phyloP scores from a whole-genome alignment of 1,139 yeast genomes.

The Blastobotrys apis region DNA sequence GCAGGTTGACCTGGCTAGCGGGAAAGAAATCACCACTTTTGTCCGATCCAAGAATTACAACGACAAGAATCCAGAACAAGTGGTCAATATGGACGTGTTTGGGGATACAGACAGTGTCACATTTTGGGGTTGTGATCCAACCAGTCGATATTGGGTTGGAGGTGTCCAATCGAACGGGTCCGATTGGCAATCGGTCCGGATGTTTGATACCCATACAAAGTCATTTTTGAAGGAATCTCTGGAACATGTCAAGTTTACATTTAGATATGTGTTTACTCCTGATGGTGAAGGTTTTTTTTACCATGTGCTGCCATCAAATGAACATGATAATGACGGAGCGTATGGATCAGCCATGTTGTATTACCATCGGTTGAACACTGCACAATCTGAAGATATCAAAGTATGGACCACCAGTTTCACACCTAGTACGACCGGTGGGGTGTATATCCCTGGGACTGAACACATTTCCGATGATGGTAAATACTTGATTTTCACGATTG shows the following conservation, averaged over 20 bases:
- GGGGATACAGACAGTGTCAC: not conserved
- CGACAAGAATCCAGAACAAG: not conserved
- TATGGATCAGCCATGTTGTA: not conserved
- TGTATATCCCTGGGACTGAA: conserved; percentile 1
- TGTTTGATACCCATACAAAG: not conserved
- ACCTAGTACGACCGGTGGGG: not conserved
- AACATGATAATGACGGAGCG: not conserved
- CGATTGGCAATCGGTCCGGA: not conserved
- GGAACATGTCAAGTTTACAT: not conserved
- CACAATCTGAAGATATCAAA: not conserved
- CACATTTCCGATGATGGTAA: not conserved
- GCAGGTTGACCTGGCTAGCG: not conserved
- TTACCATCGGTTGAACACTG: not conserved
- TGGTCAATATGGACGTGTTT: not conserved
- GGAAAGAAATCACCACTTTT: not conserved
- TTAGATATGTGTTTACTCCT: not conserved
- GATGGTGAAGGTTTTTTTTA: conserved; percentile 2
- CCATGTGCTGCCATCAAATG: not conserved
- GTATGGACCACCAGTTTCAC: no score
- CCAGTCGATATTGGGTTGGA: not conserved
- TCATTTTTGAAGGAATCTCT: not conserved
- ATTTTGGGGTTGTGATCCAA: not conserved
- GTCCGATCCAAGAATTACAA: not conserved
- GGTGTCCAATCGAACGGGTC: not conserved
- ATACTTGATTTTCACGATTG: not conserved